phyloP scores from a whole-genome alignment of 164 flowering plant species.

The Taxillus chinensis region DNA sequence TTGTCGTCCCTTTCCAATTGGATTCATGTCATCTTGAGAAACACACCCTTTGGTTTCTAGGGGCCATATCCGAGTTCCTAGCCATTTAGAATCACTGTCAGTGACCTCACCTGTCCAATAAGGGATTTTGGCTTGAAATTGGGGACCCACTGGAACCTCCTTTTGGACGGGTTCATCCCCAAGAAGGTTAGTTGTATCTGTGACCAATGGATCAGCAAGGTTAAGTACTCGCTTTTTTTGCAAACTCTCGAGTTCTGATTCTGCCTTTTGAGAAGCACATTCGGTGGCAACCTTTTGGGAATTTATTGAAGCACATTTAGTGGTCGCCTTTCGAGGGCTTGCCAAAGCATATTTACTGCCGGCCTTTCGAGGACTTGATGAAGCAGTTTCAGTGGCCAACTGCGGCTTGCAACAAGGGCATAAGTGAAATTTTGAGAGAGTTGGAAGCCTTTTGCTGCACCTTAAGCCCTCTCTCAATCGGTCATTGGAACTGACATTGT shows the following conservation, averaged over 20 bases:
- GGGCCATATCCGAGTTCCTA: slow-evolving; percentile 32
- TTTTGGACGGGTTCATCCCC: slow-evolving; percentile 1
- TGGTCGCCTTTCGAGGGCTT: no score
- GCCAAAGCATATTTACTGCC: no score
- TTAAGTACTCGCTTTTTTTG: slow-evolving; percentile 1
- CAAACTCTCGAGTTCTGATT: slow-evolving; percentile 5
- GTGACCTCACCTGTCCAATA: slow-evolving; percentile 28
- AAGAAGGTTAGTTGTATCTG: neutral
- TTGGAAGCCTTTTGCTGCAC: slow-evolving; percentile 17
- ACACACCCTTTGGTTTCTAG: neutral
- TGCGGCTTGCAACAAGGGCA: slow-evolving; percentile 21
- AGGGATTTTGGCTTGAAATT: slow-evolving; percentile 32
- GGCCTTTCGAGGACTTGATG: slow-evolving; percentile 2
- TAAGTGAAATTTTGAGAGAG: slow-evolving; percentile 7
- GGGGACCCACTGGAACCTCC: slow-evolving; percentile 18
- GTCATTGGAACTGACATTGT: slow-evolving; percentile 5
- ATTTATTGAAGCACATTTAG: no score
- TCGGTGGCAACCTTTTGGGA: no score
- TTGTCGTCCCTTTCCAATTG: slow-evolving; percentile 19
- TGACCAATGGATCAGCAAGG: slow-evolving; percentile 1
- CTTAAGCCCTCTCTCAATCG: slow-evolving; percentile 17
- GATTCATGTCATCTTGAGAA: neutral
- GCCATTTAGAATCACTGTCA: slow-evolving; percentile 36
- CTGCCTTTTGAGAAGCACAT: no score
- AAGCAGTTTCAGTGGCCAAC: slow-evolving; percentile 9